Evolutionary conservation across 805 yeast genomes (phyloP), one percentile per base, ranked within the genome.

Genomic region (Candida nemodendra): DNA sequence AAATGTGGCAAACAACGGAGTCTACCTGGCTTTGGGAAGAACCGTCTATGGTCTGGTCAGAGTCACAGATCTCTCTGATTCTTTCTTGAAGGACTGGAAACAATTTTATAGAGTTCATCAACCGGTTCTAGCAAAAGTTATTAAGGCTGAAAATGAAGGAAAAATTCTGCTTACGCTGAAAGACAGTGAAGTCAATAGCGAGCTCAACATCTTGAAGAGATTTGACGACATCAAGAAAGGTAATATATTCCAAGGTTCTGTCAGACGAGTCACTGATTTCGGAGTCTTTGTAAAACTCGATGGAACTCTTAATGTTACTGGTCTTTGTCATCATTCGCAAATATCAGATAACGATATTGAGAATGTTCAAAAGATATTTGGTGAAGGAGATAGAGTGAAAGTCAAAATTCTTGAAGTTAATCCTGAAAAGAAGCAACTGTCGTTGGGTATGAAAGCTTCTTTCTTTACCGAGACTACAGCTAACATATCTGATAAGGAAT

Each of bases 381-480:
- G 84, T 38, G 86, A 78, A 53, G 98, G 98, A 48, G 98, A 91
- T 57, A 73, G 83, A 45, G 97, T 91, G 30, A 87, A 87, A 65
- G 95, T 87, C 24, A 84, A 83, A 65, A 71, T 91, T 26, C 68
- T 90, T 50, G 74, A 69, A 21, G 68, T 82, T 22, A 81, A 84
- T 53, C 39, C 50, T 2, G 78, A 69, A 9, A 88, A 84, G 69
- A 81, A 81, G 44, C 90, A 84, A 56, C 56, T 91, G 15, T 81
- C 95, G 1, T 72, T 91, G 44, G 96, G 98, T 47, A 81, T 91
- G 90, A 91, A 89, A 68, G 97, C 97, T 2, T 85, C 96, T 3
- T 88, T 83, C 63, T 93, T 91, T 60, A 38, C 48, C 6, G 61
- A 50, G 26, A 22, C 16, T 25, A 4, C 21, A 34, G 18, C 33